These are phyloP conservation scores for Tetrahymena elliotti DNA, from an alignment of 73 alveolate species.

Conservation along the genomic window DNA sequence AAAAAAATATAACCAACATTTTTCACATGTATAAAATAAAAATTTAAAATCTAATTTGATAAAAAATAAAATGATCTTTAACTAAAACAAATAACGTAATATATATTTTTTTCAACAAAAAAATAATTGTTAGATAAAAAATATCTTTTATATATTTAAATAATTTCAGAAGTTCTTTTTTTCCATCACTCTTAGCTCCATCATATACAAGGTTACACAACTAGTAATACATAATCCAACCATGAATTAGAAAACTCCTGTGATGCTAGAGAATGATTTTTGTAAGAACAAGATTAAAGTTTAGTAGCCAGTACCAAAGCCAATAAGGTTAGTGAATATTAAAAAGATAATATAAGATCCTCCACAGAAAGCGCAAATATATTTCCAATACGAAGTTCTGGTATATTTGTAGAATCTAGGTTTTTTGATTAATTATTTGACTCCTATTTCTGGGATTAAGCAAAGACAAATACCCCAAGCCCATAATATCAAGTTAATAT, in stretches of 20 bases:
- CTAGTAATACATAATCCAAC: neutral
- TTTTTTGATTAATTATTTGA: slow-evolving; percentile 37
- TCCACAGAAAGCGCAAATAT: neutral
- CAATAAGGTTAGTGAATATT: neutral
- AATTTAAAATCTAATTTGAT: too few relatives aligned
- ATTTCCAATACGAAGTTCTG: neutral
- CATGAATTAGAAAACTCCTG: neutral
- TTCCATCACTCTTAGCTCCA: neutral
- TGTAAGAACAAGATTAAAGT: neutral
- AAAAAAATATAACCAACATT: too few relatives aligned
- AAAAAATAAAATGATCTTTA: too few relatives aligned
- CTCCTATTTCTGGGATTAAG: slow-evolving; percentile 70
- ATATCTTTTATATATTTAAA: too few relatives aligned
- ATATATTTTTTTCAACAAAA: too few relatives aligned
- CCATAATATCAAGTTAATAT: slow-evolving; percentile 63
- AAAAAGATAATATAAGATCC: neutral
- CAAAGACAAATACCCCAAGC: slow-evolving; percentile 74
- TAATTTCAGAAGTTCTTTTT: neutral
- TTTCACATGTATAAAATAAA: too few relatives aligned
- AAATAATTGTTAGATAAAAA: too few relatives aligned
- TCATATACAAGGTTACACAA: neutral
- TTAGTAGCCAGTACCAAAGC: neutral
- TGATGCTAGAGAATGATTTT: neutral
- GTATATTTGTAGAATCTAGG: slow-evolving; percentile 17
- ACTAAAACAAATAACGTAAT: too few relatives aligned